phyloP scores from a whole-genome alignment of 2,329 filamentous ascomycete genomes.

The Penicillium sp. region DNA sequence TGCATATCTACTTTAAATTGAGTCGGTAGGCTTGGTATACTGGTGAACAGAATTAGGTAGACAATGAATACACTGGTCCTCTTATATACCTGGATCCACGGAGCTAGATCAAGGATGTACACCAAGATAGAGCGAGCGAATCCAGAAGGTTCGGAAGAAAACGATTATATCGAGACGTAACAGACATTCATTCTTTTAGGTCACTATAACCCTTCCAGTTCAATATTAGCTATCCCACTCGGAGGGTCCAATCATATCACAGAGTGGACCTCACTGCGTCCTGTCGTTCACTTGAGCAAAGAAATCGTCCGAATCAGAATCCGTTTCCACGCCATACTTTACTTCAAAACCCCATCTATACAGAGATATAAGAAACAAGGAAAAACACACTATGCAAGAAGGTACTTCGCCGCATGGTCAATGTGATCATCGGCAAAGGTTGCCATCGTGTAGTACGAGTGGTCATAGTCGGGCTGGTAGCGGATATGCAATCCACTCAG shows the following conservation, averaged over 20 bases:
- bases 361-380: conserved; percentile 1
- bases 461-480: conserved; percentile 90
- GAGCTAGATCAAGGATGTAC: too few relatives aligned
- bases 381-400: conserved; percentile 59
- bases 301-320: conserved; percentile 14
- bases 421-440: conserved; percentile 89
- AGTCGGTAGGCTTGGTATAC: not conserved
- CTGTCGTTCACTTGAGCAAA: conserved; percentile 17
- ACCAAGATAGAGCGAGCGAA: not conserved
- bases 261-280: conserved; percentile 4
- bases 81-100: not conserved
- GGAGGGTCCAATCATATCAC: conserved; percentile 7
- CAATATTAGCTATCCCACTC: not conserved
- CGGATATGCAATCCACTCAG: conserved; percentile 72
- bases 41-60: not conserved
- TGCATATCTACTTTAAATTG: not conserved
- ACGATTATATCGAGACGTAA: too few relatives aligned
- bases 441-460: conserved; percentile 96
- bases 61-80: not conserved
- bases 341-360: conserved; percentile 4
- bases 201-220: not conserved
- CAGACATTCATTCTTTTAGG: not conserved
- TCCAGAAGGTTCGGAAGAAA: not conserved
- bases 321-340: conserved; percentile 2
- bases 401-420: conserved; percentile 84